Evolutionary conservation across 2,329 filamentous ascomycete genomes (phyloP).

Genomic region (Penicillium sp.): DNA sequence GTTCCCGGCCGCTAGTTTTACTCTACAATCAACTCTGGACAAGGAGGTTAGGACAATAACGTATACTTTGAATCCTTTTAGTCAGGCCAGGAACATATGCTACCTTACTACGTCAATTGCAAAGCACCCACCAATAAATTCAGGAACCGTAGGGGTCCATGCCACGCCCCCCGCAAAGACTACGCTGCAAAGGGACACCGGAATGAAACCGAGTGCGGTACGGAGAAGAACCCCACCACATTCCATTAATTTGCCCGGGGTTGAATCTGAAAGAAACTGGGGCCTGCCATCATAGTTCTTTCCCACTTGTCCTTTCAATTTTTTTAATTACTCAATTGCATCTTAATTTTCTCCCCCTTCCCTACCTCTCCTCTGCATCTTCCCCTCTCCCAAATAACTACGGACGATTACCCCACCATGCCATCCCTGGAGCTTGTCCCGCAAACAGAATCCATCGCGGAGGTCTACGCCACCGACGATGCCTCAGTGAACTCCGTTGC

Average conservation of each 20-base stretch:
- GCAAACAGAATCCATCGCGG: slow-evolving; percentile 68
- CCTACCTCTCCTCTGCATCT: no score
- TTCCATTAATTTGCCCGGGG: slow-evolving; percentile 15
- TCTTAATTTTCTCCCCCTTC: background rate
- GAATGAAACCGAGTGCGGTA: slow-evolving; percentile 1
- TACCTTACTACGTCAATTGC: background rate
- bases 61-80: background rate
- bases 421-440: slow-evolving; percentile 59
- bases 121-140: background rate
- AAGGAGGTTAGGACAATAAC: no score
- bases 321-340: background rate
- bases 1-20: background rate
- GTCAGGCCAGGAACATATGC: background rate
- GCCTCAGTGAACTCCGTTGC: slow-evolving; percentile 72
- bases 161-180: slow-evolving; percentile 13
- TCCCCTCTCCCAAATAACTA: background rate
- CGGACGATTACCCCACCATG: slow-evolving; percentile 34
- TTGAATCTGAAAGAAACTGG: slow-evolving; percentile 4
- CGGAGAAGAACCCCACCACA: slow-evolving; percentile 11
- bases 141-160: background rate
- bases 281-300: slow-evolving; percentile 1
- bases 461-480: slow-evolving; percentile 79
- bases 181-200: slow-evolving; percentile 18
- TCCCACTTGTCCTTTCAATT: background rate
- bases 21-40: background rate